Evolutionary conservation across 495 filamentous ascomycete species (phyloP).

Genomic region (Penicillium diatomitis): DNA sequence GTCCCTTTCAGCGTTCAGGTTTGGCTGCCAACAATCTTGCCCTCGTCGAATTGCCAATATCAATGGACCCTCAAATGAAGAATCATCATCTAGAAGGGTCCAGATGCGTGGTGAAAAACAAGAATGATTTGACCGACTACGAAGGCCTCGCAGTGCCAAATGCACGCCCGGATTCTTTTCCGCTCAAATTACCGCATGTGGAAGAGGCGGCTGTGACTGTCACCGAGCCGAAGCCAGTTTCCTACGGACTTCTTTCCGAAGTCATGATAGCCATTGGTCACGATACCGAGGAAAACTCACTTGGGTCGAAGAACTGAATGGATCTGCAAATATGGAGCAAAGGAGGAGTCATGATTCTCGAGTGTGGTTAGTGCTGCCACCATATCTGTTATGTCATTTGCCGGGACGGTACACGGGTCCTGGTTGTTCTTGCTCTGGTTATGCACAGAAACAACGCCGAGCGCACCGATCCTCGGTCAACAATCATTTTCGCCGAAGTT

Average conservation of each 20-base stretch:
- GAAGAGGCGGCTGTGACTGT: slow-evolving; percentile 5
- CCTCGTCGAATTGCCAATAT: too few species aligned
- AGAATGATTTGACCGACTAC: background rate
- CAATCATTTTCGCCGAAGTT: slow-evolving; percentile 8
- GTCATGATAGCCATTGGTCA: background rate
- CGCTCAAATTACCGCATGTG: slow-evolving; percentile 4
- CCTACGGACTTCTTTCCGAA: slow-evolving; percentile 10
- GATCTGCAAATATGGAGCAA: background rate
- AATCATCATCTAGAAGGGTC: too few species aligned
- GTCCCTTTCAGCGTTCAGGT: too few species aligned
- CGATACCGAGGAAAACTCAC: background rate
- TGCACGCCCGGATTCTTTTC: slow-evolving; percentile 19
- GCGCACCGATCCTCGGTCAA: slow-evolving; percentile 16
- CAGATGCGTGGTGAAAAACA: too few species aligned
- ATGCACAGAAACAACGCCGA: background rate
- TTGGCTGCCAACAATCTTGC: too few species aligned
- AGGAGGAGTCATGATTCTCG: too few species aligned
- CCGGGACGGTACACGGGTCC: too few species aligned
- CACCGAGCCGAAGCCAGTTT: background rate
- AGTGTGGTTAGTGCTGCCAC: too few species aligned
- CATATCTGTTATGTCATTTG: too few species aligned
- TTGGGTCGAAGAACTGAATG: background rate
- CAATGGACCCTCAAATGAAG: too few species aligned
- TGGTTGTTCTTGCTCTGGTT: too few species aligned
- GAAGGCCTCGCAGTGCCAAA: background rate